Base-by-base conservation (phyloP, 768 basidiomycete species). In the Tricholoma bakamatsutake region DNA sequence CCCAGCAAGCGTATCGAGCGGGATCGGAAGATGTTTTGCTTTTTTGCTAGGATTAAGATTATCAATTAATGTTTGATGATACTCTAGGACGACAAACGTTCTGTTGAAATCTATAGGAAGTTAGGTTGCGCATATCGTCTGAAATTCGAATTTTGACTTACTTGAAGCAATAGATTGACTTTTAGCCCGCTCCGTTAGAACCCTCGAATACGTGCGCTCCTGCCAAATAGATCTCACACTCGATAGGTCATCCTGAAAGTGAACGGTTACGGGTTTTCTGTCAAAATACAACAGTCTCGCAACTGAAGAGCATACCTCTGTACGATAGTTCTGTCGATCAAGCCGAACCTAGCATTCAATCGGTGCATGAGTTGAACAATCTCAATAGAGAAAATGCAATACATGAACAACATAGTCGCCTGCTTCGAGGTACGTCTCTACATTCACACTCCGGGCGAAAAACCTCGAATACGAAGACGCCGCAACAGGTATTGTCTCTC, bases 371-470 rank as follows among this genome's bases (percentile, higher is more conserved):
- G 40, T 4, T 24, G 13, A 12, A 24, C 12, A 5, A n/a, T 40
- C 6, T 0, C 5, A 48, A 21, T 9, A 43, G 21, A 43, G 2
- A 15, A 15, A 28, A 24, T 15, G 8, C 15, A 49, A 33, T 56
- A 69, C 68, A 60, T 71, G 68, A 27, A 69, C 63, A 8, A 69
- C 58, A 40, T 71, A 69, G 30, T 66, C 62, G 3, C 67, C 68
- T 24, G 64, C 61, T 21, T 66, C 61, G 5, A 71, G 57, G 11
- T 55, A n/a, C 3, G 66, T 10, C 39, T 71, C 68, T 4, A 64
- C 47, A 50, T 69, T 71, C 21, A 69, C 65, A 50, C 68, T 69
- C 6, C 68, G 61, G 11, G 61, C 55, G n/a, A 33, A 62, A 30
- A 40, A 43, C 5, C 54, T 46, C 4, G 65, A 53, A 4, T 58